Evolutionary conservation across 257 asterid genomes (phyloP), one percentile per base, ranked within the genome.

Genomic region (Nicotiana undulata): DNA sequence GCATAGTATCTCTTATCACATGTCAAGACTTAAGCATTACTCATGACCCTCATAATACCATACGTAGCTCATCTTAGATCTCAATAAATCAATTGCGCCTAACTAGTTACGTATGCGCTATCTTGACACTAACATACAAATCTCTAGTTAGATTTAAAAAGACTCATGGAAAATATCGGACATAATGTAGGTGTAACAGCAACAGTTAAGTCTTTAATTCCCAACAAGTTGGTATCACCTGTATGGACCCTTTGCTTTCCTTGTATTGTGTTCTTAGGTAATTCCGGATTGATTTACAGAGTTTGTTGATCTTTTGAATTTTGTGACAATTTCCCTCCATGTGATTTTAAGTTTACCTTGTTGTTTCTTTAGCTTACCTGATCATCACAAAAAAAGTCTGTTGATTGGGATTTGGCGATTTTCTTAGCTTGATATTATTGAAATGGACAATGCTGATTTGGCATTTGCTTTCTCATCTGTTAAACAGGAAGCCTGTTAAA

Each of bases 401-500:
- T 40, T 68, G 34, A 72, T 40, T 46, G 40, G 61, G 17, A 13
- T 46, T 72, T 46, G 78, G 32, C 49, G 11, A 28, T 74, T 46
- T 49, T 74, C 24, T 26, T 49, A 22, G 26, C 26, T 56, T 56
- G 61, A 49, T 74, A 74, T 49, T 46, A 17, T 74, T 61, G 61
- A 46, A 72, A 49, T 74, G 78, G 49, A 79, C 24, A 44, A 63
- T 77, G 56, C 75, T 79, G 49, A 79, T 61, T 64, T 66, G 59
- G 74, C 56, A 12, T 76, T 63, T 32, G 34, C 55, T 63, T 80
- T 63, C 81, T 60, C 64, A 79, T 79, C 60, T 32, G 46, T 49
- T 87, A 58, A 53, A 56, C 93, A 95, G 99, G 98, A 89, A 90
- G 87, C 99, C 99, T 63, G 84, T 90, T 79, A 95, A 93, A 89